Evolutionary conservation across 1,139 yeast species (phyloP), one percentile per base, ranked within the genome.

Genomic region (Blastobotrys arbuscula): DNA sequence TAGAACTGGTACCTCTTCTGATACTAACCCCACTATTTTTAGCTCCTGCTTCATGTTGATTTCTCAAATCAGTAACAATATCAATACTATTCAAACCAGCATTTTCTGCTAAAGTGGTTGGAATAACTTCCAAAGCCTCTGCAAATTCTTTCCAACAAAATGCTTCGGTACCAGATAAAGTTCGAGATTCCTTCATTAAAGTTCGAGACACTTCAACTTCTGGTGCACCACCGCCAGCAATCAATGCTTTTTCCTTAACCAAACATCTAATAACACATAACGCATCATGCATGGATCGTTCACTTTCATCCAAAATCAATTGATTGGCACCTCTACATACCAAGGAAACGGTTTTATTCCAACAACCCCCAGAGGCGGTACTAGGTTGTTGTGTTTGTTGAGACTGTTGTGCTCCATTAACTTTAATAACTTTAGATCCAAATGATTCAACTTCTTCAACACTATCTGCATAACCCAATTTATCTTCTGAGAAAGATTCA

Each of bases 151-250:
- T 85, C 82, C 90, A 92, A 60, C 95, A 94, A 60, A 89, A 83
- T 49, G 95, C 94, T 67, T 92, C 97, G 7, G 90, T 89, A 43
- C 99, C 98, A 19, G 88, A 78, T 56, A 87, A 74, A 42, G 80
- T 72, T 54, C 84, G 78, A 19, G 96, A 77, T 68, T 90, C 97
- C 61, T 81, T 82, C 67, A 79, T 75, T 59, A 92, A 72, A 23
- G 81, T 79, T 61, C 95, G 81, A 5, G 97, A 83, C 15, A 90
- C 84, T 72, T 92, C 98, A 59, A 92, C 81, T 71, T 92, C 99
- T 43, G 98, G 96, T 5, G 98, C 97, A 59, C 98, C 98, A 57
- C 99, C 98, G 60, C 99, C 99, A 13, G 97, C 97, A 70, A 92
- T 88, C 63, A 92, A 75, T 2, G 96, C 97, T 65, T 81, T 85